Base-by-base conservation (phyloP, 1,284 basidiomycete species). In the Boletus mariae region DNA sequence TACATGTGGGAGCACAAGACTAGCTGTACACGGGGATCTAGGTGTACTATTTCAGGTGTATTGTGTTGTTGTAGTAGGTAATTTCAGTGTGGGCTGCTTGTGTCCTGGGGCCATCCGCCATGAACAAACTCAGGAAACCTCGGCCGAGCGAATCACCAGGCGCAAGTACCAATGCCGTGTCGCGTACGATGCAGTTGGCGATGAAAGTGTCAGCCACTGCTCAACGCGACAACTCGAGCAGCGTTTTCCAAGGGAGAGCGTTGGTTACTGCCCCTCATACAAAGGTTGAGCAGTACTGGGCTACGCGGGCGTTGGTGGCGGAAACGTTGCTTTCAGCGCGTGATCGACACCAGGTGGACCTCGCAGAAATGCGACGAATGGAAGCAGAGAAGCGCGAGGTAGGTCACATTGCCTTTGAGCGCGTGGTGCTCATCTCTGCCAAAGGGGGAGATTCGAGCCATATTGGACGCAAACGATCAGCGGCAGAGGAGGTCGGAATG, bases 211-310 rank as follows among this genome's bases (percentile, higher is more conserved):
- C 56, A 34, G 7, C 34, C 3, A 13, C 12, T 28, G 10, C 47
- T 43, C 43, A 32, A 8, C 13, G 26, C 23, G 31, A 45, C 31
- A 17, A 17, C 20, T 20, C 20, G 20, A 20, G 20, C n/a, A 20
- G 5, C n/a, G 17, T 13, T 28, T 48, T 59, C 38, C 57, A 54
- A 48, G 47, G 49, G 41, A 54, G 38, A 23, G 40, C 34, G 23
- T 49, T 59, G 12, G 26, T 34, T 41, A 51, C 57, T 25, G 49
- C 51, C 9, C 74, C 74, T 20, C 65, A 66, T 41, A 72, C 74
- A 5, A 61, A 61, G 13, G 62, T 65, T 1, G 81, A 80, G 55
- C 80, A 78, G 54, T 84, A 85, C 61, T 87, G 84, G 85, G 80
- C 80, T 15, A 68, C 77, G 17, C 78, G 85, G 3, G 83, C 84